phyloP scores from a whole-genome alignment of 768 basidiomycete genomes.

The Agrocybe pediades region DNA sequence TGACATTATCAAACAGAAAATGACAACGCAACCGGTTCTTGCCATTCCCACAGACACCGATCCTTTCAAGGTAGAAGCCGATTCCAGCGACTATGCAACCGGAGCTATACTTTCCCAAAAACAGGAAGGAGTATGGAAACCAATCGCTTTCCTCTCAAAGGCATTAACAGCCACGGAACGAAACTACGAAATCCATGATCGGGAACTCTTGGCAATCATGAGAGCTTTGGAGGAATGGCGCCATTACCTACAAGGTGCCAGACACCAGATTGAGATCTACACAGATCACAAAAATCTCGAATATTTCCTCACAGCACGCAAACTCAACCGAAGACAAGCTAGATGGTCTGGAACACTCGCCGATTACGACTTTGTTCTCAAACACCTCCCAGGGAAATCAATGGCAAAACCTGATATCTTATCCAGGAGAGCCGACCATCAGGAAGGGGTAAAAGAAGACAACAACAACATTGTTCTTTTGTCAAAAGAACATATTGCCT shows the following conservation, averaged over 20 bases:
- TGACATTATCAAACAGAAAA: too few relatives aligned
- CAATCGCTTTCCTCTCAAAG: slow-evolving; percentile 36
- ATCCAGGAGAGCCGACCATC: too few relatives aligned
- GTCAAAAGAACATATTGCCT: too few relatives aligned
- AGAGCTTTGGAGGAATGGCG: slow-evolving; percentile 32
- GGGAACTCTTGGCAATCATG: slow-evolving; percentile 46
- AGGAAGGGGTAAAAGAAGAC: too few relatives aligned
- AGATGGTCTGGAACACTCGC: slow-evolving; percentile 36
- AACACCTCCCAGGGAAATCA: slow-evolving; percentile 26
- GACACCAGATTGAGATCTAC: slow-evolving; percentile 3
- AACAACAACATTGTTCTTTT: too few relatives aligned
- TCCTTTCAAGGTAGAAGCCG: slow-evolving; percentile 19
- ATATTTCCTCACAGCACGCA: slow-evolving; percentile 34
- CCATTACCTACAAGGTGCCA: slow-evolving; percentile 22
- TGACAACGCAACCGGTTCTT: too few relatives aligned
- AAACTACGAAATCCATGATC: too few relatives aligned
- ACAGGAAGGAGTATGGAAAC: slow-evolving; percentile 24
- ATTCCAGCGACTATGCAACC: slow-evolving; percentile 40
- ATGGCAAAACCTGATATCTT: too few relatives aligned
- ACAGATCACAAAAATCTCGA: too few relatives aligned
- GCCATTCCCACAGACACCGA: slow-evolving; percentile 12
- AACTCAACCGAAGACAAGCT: slow-evolving; percentile 40
- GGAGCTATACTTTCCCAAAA: slow-evolving; percentile 39
- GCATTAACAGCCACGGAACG: slow-evolving; percentile 36
- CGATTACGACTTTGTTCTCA: slow-evolving; percentile 29